Evolutionary conservation across 495 filamentous ascomycete genomes (phyloP), one percentile per base, ranked within the genome.

Genomic region (Penicillium dipodomyicola): DNA sequence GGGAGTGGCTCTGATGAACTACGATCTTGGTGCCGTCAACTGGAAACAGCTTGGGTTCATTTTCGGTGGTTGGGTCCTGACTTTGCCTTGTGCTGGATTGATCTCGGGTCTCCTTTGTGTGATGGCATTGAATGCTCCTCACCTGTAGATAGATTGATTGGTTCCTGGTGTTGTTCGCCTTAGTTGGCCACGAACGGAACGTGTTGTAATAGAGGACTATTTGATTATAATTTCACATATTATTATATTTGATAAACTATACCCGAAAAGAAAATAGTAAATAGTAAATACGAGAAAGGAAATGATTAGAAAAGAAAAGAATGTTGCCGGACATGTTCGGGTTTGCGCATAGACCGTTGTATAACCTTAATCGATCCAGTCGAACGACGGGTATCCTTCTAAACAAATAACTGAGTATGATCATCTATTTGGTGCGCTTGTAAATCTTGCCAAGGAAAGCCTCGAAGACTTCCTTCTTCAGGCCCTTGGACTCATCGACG

Each of bases 391-490:
- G 63, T 65, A 65, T 57, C 40, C n/a, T 51, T 59, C 43, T 52
- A 52, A 55, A 53, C 51, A 42, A 49, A 35, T 20, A 32, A 46
- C 37, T 19, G 43, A 60, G 49, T 5, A n/a, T 29, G 22, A 44
- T 52, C 19, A 30, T 67, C 62, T 77, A 97, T 77, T 95, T 96
- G 80, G 82, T 94, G 65, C 94, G 83, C 82, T 96, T 95, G 79
- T 97, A 97, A 70, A 98, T 97, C 84, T 97, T 98, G 67, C 74
- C 77, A 61, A 98, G 78, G 83, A 97, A 97, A 29, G 83, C 77
- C 65, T 96, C 89, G 65, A 97, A 96, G 23, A 97, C 84, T 50
- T 79, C 83, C 82, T 87, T 91, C 82, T 92, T 96, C 65, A 97
- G 73, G 8, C 94, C 95, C 59, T 88, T 80, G 33, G 77, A 78